Percentiles rank a stretch among this genome's conserved stretches.
Conservation (phyloP, 805 yeast genomes). For the Suhomyces sp. region DNA sequence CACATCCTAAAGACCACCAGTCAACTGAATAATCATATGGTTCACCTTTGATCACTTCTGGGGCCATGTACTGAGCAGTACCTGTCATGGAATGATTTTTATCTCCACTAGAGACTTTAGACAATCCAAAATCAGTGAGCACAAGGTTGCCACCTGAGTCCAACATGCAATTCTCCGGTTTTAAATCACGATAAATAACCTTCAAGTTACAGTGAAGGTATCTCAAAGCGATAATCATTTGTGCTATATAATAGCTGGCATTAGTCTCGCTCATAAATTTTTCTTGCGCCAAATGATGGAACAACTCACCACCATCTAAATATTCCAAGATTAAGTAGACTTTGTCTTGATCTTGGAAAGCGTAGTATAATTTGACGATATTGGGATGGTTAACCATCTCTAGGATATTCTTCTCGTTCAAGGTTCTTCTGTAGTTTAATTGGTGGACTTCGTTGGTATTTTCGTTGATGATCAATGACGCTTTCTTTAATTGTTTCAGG, state of each 20-base stretch:
- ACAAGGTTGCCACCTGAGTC: conserved; percentile 41
- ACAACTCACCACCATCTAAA: conserved; percentile 46
- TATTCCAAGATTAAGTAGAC: conserved; percentile 45
- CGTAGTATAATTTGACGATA: conserved; percentile 44
- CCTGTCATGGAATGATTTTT: conserved; percentile 38
- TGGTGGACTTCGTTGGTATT: conserved; percentile 30
- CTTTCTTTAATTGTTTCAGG: conserved; percentile 44
- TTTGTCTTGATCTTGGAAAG: conserved; percentile 45
- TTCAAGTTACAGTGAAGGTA: conserved; percentile 38
- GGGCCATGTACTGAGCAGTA: conserved; percentile 49
- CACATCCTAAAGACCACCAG: conserved; percentile 51
- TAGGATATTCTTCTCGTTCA: conserved; percentile 42
- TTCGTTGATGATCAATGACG: conserved; percentile 34
- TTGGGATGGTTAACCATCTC: conserved; percentile 44
- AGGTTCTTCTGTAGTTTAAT: conserved; percentile 36
- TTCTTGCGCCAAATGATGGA: conserved; percentile 37
- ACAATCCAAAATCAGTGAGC: conserved; percentile 45
- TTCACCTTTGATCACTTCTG: conserved; percentile 43
- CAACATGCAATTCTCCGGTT: conserved; percentile 48
- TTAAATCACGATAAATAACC: conserved; percentile 44
- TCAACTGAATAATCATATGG: conserved; percentile 43
- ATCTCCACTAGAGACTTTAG: conserved; percentile 32
- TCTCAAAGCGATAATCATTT: conserved; percentile 39
- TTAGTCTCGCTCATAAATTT: conserved; percentile 30
- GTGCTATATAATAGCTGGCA: conserved; percentile 44